Conservation (phyloP, 345 rosid species). For the Abelmoschus esculentus region DNA sequence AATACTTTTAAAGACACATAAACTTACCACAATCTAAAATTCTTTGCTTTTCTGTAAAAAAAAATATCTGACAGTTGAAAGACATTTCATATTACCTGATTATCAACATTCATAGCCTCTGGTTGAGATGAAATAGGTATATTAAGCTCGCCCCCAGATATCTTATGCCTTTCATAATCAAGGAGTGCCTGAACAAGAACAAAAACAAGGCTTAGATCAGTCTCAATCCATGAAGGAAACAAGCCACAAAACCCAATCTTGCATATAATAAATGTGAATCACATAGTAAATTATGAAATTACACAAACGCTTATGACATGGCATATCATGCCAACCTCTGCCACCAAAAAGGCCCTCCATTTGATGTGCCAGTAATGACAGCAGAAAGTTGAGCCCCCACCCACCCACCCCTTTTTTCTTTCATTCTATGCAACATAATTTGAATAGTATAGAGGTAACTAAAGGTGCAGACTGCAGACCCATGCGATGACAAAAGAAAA, state of each 20-base stretch:
- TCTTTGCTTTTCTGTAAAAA: background rate
- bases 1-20: background rate
- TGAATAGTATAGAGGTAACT: background rate
- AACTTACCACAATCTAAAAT: background rate
- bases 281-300: background rate
- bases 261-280: background rate
- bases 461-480: background rate
- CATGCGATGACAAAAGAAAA: background rate
- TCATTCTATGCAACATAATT: background rate
- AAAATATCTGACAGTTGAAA: background rate
- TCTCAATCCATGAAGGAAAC: background rate
- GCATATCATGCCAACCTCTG: background rate
- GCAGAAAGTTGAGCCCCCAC: background rate
- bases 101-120: slow-evolving; percentile 47
- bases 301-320: background rate
- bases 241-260: background rate
- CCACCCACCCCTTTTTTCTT: too few species aligned
- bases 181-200: slow-evolving; percentile 59
- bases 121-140: slow-evolving; percentile 38
- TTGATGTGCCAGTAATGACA: background rate
- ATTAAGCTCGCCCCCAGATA: slow-evolving; percentile 47
- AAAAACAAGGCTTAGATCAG: slow-evolving; percentile 4
- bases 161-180: slow-evolving; percentile 81
- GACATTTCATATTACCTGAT: slow-evolving; percentile 40
- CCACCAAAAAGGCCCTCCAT: background rate